These are phyloP conservation scores for Debaryomycetaceae sp. DNA, from an alignment of 1,139 yeast species.

Conservation along the genomic window DNA sequence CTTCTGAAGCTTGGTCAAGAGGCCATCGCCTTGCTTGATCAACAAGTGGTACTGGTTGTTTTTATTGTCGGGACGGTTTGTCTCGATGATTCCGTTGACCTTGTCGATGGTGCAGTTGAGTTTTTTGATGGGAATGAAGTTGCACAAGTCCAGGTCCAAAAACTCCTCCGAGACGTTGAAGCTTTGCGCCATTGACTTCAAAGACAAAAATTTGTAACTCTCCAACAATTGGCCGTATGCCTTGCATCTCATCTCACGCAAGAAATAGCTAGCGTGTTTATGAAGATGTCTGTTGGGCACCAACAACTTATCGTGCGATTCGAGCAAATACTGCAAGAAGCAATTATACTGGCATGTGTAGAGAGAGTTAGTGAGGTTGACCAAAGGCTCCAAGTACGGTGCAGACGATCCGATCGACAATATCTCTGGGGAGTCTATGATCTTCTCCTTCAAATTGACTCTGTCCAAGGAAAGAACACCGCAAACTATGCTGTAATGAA, in stretches of 20 bases:
- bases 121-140: constrained; percentile 89
- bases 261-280: constrained; percentile 77
- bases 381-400: constrained; percentile 72
- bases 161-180: constrained; percentile 87
- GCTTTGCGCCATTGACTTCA: constrained; percentile 90
- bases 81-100: constrained; percentile 92
- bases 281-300: constrained; percentile 71
- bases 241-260: constrained; percentile 92
- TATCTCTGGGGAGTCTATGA: constrained; percentile 93
- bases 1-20: constrained; percentile 91
- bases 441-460: constrained; percentile 76
- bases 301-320: constrained; percentile 73
- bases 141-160: constrained; percentile 77
- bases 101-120: constrained; percentile 94
- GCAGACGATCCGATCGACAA: constrained; percentile 75
- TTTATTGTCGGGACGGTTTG: constrained; percentile 94
- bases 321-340: constrained; percentile 74
- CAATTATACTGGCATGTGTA: constrained; percentile 86
- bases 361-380: constrained; percentile 78
- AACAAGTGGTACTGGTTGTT: constrained; percentile 88
- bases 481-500: constrained; percentile 80
- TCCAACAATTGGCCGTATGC: constrained; percentile 94
- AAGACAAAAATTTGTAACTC: constrained; percentile 85
- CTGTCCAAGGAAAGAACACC: constrained; percentile 83
- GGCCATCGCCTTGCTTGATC: constrained; percentile 88